Conservation (phyloP, 108 stramenopile genomes). For the Cyclotella kingstonii region DNA sequence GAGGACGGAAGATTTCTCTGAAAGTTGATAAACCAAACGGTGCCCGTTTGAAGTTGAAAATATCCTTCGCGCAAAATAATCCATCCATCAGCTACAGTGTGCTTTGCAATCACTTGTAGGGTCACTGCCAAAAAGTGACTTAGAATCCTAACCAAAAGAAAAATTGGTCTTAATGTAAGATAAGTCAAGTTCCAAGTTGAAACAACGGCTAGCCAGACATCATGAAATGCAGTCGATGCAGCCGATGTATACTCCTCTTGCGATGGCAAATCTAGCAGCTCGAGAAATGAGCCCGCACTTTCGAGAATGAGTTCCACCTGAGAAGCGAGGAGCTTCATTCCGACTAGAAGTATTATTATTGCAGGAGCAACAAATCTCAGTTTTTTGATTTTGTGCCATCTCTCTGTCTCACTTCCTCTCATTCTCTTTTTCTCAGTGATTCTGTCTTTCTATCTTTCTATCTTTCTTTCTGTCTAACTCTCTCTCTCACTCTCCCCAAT, state of each 20-base stretch:
- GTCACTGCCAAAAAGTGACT: slow-evolving; percentile 30
- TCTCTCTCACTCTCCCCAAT: no score
- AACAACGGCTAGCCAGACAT: slow-evolving; percentile 34
- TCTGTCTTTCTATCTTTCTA: no score
- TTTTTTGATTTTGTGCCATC: no score
- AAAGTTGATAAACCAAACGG: slow-evolving; percentile 50
- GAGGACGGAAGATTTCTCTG: slow-evolving; percentile 42
- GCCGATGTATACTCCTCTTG: slow-evolving; percentile 48
- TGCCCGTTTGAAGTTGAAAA: slow-evolving; percentile 37
- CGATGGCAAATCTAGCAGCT: slow-evolving; percentile 47
- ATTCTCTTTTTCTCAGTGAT: no score
- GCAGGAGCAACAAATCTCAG: no score
- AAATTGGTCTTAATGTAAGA: slow-evolving; percentile 51
- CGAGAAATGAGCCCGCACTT: slow-evolving; percentile 11
- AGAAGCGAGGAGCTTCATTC: slow-evolving; percentile 17
- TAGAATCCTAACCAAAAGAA: slow-evolving; percentile 49
- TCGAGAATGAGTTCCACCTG: slow-evolving; percentile 11
- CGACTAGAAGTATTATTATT: no score
- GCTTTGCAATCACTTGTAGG: slow-evolving; percentile 29
- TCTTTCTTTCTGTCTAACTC: no score
- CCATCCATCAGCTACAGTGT: slow-evolving; percentile 53
- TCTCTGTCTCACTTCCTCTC: no score
- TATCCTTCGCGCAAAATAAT: slow-evolving; percentile 36
- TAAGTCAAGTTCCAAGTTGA: slow-evolving; percentile 45
- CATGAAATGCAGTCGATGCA: slow-evolving; percentile 20